Evolutionary conservation across 768 basidiomycete species (phyloP).

Genomic region (Tulasnella sp.): DNA sequence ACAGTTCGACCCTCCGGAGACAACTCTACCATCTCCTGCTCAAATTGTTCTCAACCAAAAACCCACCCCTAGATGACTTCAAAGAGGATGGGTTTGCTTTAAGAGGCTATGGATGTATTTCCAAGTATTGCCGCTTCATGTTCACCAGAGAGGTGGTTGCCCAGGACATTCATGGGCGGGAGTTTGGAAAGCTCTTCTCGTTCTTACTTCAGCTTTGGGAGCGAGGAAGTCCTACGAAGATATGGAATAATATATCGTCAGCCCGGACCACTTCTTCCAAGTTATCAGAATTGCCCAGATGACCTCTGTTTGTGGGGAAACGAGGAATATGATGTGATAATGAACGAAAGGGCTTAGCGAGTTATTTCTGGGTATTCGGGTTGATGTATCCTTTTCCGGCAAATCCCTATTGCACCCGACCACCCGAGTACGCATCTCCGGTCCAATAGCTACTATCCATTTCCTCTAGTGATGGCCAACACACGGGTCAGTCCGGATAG

Average conservation of each 20-base stretch:
- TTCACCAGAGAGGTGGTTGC: conserved; percentile 36
- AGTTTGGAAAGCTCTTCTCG: no score
- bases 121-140: background rate
- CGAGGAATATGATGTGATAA: no score
- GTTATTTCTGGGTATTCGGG: no score
- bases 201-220: no score
- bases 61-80: conserved; percentile 35
- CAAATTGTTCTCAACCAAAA: background rate
- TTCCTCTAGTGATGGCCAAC: background rate
- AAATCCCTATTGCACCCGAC: background rate
- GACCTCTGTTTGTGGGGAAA: no score
- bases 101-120: background rate
- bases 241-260: conserved; percentile 7
- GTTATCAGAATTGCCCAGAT: no score
- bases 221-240: conserved; percentile 32
- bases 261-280: no score
- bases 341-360: no score
- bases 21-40: background rate
- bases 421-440: background rate
- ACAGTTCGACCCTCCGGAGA: conserved; percentile 32
- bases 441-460: no score
- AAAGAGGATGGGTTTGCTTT: conserved; percentile 38
- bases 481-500: background rate
- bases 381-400: no score
- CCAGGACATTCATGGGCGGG: no score